Base-by-base conservation (phyloP, 352 stramenopile genomes). In the Phytophthora vignae region DNA sequence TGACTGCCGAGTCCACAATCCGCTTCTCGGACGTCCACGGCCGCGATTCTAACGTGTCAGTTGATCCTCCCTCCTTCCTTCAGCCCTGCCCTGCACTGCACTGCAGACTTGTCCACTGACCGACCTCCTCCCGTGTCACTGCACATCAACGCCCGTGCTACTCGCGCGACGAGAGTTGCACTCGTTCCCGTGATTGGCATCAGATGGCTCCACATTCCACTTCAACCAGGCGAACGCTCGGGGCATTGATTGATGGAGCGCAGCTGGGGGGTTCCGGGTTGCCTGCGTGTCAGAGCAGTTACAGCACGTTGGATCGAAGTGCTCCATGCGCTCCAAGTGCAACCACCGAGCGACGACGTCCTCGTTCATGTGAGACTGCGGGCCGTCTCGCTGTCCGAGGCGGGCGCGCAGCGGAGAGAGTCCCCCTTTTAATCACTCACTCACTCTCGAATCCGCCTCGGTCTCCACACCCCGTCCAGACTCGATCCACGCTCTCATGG, bases 401-500 rank as follows among this genome's bases (percentile, higher is more conserved):
- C 36, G 36, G 36, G 36, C 14, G 36, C 36, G 36, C 36, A 42
- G 36, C 36, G 36, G 36, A 42, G 36, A 42, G n/a, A n/a, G n/a
- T n/a, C n/a, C 25, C 36, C 36, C 14, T 9, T 33, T 33, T 33
- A 33, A 33, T 33, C 29, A 33, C 29, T 42, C 10, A 42, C 12
- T 42, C 36, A 42, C 12, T 42, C 14, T 42, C 36, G 11, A 42
- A 42, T 42, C 11, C 12, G 36, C 36, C 36, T 42, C 36, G 36
- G 36, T 15, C 11, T 14, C 6, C 36, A 6, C 36, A 42, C 29
- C 29, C 29, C 3, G 29, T 33, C 29, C 3, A 33, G 29, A 33
- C 36, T 42, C 36, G 11, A 17, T 15, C 14, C 36, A 1, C 36
- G 11, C 36, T 42, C 36, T 42, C 36, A 74, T 78, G 71, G 57